Percentiles rank a stretch among this genome's conserved stretches.
Conservation (phyloP, 2,329 filamentous ascomycete species). For the Diplodia intermedia region DNA sequence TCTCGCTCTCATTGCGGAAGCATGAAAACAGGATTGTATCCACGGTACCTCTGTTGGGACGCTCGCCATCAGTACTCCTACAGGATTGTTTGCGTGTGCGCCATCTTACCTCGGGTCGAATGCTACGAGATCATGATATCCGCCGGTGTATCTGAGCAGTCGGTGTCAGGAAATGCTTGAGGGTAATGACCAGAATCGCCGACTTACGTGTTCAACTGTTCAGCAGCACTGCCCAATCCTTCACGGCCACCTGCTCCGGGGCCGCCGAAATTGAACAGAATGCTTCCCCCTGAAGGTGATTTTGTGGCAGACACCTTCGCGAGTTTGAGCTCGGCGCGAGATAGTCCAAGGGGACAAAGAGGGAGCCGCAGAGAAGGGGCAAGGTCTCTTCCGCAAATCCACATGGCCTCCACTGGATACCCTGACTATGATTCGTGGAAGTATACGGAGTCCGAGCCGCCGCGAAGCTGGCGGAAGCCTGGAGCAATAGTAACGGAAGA, state of each 20-base stretch:
- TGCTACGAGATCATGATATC: constrained; percentile 35
- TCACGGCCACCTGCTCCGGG: constrained; percentile 33
- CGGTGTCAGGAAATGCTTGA: neutral
- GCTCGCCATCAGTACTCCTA: neutral
- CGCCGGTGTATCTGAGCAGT: constrained; percentile 26
- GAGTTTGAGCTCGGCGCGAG: constrained; percentile 36
- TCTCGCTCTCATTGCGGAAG: constrained; percentile 12
- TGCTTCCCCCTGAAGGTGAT: constrained; percentile 35
- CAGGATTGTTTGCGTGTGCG: fast-evolving
- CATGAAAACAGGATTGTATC: constrained; percentile 36
- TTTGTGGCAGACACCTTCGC: constrained; percentile 35
- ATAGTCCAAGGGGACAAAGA: constrained; percentile 48
- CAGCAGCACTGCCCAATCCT: neutral
- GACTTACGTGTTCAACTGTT: constrained; percentile 5
- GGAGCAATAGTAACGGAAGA: neutral
- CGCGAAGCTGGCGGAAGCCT: neutral
- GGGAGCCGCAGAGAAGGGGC: constrained; percentile 40
- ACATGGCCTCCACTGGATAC: constrained; percentile 9
- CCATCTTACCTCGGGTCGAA: constrained; percentile 24
- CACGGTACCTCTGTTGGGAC: constrained; percentile 5
- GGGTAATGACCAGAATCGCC: neutral
- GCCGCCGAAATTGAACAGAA: constrained; percentile 39
- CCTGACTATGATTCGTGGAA: neutral
- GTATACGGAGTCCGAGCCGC: neutral
- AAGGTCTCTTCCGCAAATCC: neutral